These are phyloP conservation scores for Jimgerdemannia flammicorona DNA, from an alignment of 192 early-diverging fungal genomes.

Conservation along the genomic window DNA sequence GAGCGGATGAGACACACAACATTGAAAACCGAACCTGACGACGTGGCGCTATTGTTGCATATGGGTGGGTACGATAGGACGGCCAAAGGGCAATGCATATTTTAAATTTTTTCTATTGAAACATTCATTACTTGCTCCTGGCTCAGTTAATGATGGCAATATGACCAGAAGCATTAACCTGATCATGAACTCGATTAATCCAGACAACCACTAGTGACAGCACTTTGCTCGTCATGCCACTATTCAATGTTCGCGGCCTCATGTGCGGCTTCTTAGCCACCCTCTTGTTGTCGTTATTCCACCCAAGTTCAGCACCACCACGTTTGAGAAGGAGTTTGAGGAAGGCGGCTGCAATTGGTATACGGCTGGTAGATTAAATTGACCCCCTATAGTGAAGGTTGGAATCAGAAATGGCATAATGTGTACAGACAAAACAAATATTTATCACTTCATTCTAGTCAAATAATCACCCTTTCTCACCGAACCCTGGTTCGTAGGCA, in stretches of 20 bases:
- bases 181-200: no score
- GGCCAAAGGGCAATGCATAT: slow-evolving; percentile 51
- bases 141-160: no score
- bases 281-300: slow-evolving; percentile 64
- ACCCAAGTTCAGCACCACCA: slow-evolving; percentile 60
- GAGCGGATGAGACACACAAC: neutral
- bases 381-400: no score
- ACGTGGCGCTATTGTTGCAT: slow-evolving; percentile 72
- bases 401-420: no score
- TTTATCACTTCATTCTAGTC: no score
- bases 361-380: slow-evolving; percentile 43
- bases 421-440: no score
- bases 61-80: slow-evolving; percentile 80
- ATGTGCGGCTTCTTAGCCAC: slow-evolving; percentile 71
- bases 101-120: neutral
- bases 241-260: slow-evolving; percentile 85
- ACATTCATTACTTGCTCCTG: no score
- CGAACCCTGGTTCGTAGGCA: no score
- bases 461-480: no score
- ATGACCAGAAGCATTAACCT: no score
- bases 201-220: slow-evolving; percentile 64
- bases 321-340: slow-evolving; percentile 74
- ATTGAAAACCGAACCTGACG: slow-evolving; percentile 37
- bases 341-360: slow-evolving; percentile 63
- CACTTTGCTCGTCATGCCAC: slow-evolving; percentile 78